Evolutionary conservation across 257 asterid species (phyloP).

Genomic region (Salvia miltiorrhiza): DNA sequence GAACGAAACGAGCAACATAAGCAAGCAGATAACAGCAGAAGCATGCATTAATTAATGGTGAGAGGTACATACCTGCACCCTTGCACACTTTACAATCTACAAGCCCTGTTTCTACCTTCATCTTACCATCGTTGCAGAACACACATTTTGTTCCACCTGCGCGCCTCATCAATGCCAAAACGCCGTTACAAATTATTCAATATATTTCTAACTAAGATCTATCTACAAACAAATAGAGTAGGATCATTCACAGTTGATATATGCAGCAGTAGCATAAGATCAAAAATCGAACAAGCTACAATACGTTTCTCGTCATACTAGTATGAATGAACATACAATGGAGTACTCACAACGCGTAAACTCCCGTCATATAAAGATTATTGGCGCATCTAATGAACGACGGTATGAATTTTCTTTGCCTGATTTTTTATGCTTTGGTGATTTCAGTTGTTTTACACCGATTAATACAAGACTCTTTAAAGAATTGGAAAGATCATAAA

Average conservation of each 20-base stretch:
- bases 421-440: too few species aligned
- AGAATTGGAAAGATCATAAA: background rate
- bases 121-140: conserved; percentile 83
- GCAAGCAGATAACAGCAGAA: too few species aligned
- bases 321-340: background rate
- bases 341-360: background rate
- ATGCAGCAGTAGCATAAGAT: background rate
- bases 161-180: conserved; percentile 3
- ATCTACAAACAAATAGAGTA: background rate
- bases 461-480: background rate
- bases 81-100: conserved; percentile 94
- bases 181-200: background rate
- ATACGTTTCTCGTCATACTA: background rate
- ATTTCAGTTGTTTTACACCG: background rate
- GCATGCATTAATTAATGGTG: too few species aligned
- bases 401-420: background rate
- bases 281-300: background rate
- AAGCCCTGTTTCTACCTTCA: conserved; percentile 72
- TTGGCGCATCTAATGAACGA: background rate
- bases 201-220: background rate
- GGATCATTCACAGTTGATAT: background rate
- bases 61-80: conserved; percentile 65
- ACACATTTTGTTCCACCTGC: conserved; percentile 96
- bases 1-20: too few species aligned
- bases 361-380: background rate